Percentiles rank a stretch among this genome's conserved stretches.
phyloP scores from a whole-genome alignment of 1,284 basidiomycete species.

The Sporisorium reilianum region DNA sequence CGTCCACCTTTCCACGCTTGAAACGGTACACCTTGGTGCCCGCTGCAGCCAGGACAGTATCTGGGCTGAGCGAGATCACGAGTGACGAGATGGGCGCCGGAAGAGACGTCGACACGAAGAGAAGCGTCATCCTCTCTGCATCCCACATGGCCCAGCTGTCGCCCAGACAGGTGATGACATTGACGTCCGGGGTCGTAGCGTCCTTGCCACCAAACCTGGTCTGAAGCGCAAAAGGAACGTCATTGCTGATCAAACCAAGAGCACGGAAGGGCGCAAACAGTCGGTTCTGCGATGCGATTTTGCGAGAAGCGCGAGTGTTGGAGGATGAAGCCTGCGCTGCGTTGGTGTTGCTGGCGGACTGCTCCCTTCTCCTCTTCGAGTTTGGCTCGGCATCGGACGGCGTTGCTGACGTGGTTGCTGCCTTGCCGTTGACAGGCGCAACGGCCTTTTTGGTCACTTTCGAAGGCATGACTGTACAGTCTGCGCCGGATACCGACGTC shows the following conservation, averaged over 20 bases:
- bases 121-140: slow-evolving; percentile 87
- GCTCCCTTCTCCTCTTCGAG: slow-evolving; percentile 30
- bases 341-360: not conserved
- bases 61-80: slow-evolving; percentile 78
- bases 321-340: slow-evolving; percentile 8
- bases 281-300: slow-evolving; percentile 37
- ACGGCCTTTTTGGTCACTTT: slow-evolving; percentile 27
- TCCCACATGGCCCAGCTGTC: slow-evolving; percentile 97
- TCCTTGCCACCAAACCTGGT: slow-evolving; percentile 84
- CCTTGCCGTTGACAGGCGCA: slow-evolving; percentile 27
- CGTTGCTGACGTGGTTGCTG: slow-evolving; percentile 13
- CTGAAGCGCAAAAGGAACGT: slow-evolving; percentile 89
- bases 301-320: slow-evolving; percentile 12
- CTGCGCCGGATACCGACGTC: not conserved
- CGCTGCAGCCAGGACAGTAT: slow-evolving; percentile 84
- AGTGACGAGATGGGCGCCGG: slow-evolving; percentile 80
- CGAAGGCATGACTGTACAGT: slow-evolving; percentile 28
- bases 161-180: slow-evolving; percentile 88
- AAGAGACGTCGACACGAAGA: slow-evolving; percentile 92
- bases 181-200: slow-evolving; percentile 74
- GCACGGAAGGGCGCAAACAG: slow-evolving; percentile 96
- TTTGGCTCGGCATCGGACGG: slow-evolving; percentile 24
- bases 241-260: slow-evolving; percentile 90
- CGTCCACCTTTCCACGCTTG: slow-evolving; percentile 85
- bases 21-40: slow-evolving; percentile 82